Conservation (phyloP, 352 stramenopile genomes). For the Globisporangium nodosum region DNA sequence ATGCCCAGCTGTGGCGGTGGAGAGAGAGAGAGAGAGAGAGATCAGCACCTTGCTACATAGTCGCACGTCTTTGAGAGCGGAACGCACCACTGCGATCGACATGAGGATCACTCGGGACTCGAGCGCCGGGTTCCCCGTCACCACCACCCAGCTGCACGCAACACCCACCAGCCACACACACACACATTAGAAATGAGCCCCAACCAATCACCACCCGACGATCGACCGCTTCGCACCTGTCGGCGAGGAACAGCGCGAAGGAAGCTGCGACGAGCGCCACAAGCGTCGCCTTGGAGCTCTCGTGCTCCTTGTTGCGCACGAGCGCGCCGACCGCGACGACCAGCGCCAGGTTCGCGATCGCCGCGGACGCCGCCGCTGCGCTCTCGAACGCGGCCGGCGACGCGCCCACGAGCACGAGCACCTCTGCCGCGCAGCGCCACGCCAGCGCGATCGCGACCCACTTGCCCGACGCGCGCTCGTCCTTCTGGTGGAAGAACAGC, state of each 20-base stretch:
- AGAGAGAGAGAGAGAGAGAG: background rate
- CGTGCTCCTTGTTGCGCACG: constrained; percentile 42
- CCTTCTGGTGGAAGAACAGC: constrained; percentile 71
- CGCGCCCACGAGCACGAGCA: constrained; percentile 54
- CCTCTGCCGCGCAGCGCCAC: constrained; percentile 66
- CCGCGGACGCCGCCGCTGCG: constrained; percentile 29
- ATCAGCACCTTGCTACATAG: background rate
- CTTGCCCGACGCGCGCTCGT: constrained; percentile 62
- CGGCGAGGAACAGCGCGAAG: constrained; percentile 53
- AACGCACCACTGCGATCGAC: constrained; percentile 61
- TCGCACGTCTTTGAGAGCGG: background rate
- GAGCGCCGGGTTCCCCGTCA: constrained; percentile 43
- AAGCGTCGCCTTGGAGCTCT: constrained; percentile 53
- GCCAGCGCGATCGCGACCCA: constrained; percentile 79
- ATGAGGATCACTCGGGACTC: constrained; percentile 70
- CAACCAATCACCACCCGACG: background rate
- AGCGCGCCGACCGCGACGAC: constrained; percentile 40
- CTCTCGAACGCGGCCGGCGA: constrained; percentile 37
- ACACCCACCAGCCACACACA: constrained; percentile 11
- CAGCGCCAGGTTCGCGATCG: constrained; percentile 53
- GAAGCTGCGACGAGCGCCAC: constrained; percentile 30
- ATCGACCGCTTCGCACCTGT: constrained; percentile 33
- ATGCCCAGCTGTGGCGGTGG: constrained; percentile 37
- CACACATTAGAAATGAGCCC: background rate
- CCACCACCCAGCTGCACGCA: constrained; percentile 33